Evolutionary conservation across 2,329 filamentous ascomycete species (phyloP).

Genomic region (Neurospora crassa): DNA sequence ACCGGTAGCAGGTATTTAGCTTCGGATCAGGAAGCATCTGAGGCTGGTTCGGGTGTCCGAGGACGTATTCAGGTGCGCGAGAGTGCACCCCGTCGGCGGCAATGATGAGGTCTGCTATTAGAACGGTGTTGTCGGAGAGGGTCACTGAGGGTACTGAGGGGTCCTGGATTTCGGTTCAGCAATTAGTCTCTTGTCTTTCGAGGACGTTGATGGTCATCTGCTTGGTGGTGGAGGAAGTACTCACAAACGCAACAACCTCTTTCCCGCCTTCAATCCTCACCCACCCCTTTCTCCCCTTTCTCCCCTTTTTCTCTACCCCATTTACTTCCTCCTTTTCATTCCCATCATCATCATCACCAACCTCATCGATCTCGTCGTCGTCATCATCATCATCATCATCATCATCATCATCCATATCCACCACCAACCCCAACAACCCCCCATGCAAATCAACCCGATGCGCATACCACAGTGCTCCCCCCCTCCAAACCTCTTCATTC

Average conservation of each 20-base stretch:
- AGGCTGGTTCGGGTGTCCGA: slow-evolving; percentile 18
- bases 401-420: slow-evolving; percentile 7
- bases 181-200: too few relatives aligned
- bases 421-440: slow-evolving; percentile 24
- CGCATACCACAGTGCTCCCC: slow-evolving; percentile 15
- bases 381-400: too few relatives aligned
- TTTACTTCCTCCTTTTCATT: neutral
- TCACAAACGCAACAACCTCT: slow-evolving; percentile 20
- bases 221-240: too few relatives aligned
- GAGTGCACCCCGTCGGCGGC: slow-evolving; percentile 30
- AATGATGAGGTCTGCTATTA: slow-evolving; percentile 28
- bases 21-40: slow-evolving; percentile 10
- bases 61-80: slow-evolving; percentile 13
- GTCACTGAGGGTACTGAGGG: slow-evolving; percentile 19
- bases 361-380: too few relatives aligned
- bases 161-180: neutral
- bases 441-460: slow-evolving; percentile 33
- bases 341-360: too few relatives aligned
- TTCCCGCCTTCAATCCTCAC: slow-evolving; percentile 15
- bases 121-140: slow-evolving; percentile 21
- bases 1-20: slow-evolving; percentile 27
- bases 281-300: neutral
- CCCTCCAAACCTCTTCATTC: slow-evolving; percentile 5
- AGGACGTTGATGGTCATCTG: too few relatives aligned
- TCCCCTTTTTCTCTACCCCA: neutral